Evolutionary conservation across 2,329 filamentous ascomycete genomes (phyloP).

Genomic region (Coniochaeta sp.): DNA sequence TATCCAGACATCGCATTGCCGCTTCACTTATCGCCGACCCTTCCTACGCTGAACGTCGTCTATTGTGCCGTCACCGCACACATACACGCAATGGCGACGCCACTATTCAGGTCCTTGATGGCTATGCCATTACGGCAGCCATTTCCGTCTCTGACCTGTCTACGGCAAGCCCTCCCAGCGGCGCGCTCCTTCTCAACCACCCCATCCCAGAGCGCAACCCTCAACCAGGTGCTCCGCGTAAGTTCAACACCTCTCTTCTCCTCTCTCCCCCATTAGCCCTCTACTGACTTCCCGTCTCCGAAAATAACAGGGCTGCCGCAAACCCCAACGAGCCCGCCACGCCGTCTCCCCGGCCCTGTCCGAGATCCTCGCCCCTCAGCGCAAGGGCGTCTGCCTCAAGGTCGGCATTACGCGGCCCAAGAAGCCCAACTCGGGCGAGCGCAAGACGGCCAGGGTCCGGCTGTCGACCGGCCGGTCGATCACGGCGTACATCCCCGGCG

Average conservation of each 20-base stretch:
- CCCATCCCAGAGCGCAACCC: conserved; percentile 50
- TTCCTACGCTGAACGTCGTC: background rate
- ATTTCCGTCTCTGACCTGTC: conserved; percentile 8
- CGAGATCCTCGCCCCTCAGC: conserved; percentile 61
- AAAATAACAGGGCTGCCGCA: conserved; percentile 66
- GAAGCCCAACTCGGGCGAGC: conserved; percentile 97
- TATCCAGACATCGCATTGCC: background rate
- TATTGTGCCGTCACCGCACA: background rate
- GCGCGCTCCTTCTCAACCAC: conserved; percentile 30
- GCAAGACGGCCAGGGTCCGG: conserved; percentile 88
- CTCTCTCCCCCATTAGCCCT: conserved; percentile 7
- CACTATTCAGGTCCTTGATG: conserved; percentile 25
- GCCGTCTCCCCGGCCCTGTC: conserved; percentile 79
- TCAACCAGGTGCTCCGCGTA: conserved; percentile 64
- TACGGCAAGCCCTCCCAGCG: conserved; percentile 15
- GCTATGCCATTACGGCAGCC: conserved; percentile 19
- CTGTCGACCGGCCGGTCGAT: conserved; percentile 81
- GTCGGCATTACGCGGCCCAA: conserved; percentile 93
- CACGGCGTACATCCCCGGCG: conserved; percentile 91
- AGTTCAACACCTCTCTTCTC: conserved; percentile 9
- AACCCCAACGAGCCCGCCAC: conserved; percentile 73
- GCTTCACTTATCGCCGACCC: background rate
- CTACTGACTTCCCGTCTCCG: background rate
- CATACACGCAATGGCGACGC: conserved; percentile 22
- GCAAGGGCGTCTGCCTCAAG: conserved; percentile 94